Conservation (phyloP, 306 rosid genomes). For the Cucurbita maxima region DNA sequence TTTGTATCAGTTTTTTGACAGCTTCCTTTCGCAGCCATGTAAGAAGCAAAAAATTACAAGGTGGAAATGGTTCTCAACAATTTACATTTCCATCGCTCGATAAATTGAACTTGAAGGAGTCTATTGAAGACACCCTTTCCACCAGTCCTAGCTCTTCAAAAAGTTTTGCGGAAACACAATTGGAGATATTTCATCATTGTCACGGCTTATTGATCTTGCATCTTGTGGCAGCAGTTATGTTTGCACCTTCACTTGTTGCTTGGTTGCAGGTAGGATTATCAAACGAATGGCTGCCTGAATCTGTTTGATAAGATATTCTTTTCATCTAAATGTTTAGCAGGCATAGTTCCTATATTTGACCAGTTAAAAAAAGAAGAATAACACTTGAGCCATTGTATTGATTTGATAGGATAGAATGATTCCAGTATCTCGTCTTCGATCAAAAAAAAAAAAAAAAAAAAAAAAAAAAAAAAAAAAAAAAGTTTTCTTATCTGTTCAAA, state of each 20-base stretch:
- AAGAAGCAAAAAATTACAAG: conserved; percentile 28
- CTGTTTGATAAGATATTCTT: not conserved
- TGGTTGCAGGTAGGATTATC: conserved; percentile 67
- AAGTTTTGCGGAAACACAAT: conserved; percentile 69
- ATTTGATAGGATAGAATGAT: no score
- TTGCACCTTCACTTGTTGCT: conserved; percentile 75
- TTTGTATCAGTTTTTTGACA: conserved; percentile 64
- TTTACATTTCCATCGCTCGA: conserved; percentile 34
- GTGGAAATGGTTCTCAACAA: conserved; percentile 28
- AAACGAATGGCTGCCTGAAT: not conserved
- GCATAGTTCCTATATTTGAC: not conserved
- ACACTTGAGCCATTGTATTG: no score
- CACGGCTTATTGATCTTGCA: conserved; percentile 83
- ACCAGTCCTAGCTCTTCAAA: conserved; percentile 51
- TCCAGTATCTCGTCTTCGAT: no score
- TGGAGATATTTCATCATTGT: conserved; percentile 74
- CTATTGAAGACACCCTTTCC: conserved; percentile 32
- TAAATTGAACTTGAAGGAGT: conserved; percentile 31
- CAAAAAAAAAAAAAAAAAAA: no score
- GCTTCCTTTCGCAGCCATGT: conserved; percentile 65
- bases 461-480: no score
- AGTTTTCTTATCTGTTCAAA: not conserved
- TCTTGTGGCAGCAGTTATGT: conserved; percentile 65
- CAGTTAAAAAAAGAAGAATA: not conserved
- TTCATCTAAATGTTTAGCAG: not conserved